Conservation (phyloP, 2,329 filamentous ascomycete species). For the Annulohypoxylon truncatum region DNA sequence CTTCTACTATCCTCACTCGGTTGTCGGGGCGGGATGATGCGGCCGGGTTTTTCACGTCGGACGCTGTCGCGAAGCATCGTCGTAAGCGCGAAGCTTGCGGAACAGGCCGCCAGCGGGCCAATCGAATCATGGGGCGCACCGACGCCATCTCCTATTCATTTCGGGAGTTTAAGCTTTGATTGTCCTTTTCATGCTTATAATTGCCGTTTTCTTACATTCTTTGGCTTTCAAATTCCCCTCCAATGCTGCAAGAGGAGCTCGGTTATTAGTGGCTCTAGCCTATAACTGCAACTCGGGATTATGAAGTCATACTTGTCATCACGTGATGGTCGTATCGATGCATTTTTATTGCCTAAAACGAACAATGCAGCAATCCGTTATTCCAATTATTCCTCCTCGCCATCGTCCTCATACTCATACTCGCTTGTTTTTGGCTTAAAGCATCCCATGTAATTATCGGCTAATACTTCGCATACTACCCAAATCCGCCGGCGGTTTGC, state of each 20-base stretch:
- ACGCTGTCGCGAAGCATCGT: constrained; percentile 49
- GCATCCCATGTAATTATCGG: not conserved
- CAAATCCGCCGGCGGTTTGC: constrained; percentile 25
- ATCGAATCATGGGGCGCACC: constrained; percentile 47
- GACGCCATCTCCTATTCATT: constrained; percentile 49
- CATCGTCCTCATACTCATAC: not conserved
- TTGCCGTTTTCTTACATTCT: not conserved
- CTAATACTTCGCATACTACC: constrained; percentile 1
- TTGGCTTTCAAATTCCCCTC: not conserved
- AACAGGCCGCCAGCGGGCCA: constrained; percentile 42
- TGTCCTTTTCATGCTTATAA: not conserved
- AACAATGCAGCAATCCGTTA: not conserved
- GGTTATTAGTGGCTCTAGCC: not conserved
- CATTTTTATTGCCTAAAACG: not conserved
- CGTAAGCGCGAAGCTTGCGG: constrained; percentile 33
- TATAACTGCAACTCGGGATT: not conserved
- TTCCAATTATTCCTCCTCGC: not conserved
- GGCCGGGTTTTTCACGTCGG: constrained; percentile 43
- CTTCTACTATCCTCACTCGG: constrained; percentile 67
- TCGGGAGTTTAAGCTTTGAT: constrained; percentile 21
- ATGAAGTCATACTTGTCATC: constrained; percentile 28
- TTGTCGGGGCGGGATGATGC: constrained; percentile 42
- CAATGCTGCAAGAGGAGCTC: constrained; percentile 17
- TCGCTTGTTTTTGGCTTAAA: not conserved
- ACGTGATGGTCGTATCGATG: constrained; percentile 15